Evolutionary conservation across 306 rosid genomes (phyloP).

Genomic region (Gleditsia sinensis): DNA sequence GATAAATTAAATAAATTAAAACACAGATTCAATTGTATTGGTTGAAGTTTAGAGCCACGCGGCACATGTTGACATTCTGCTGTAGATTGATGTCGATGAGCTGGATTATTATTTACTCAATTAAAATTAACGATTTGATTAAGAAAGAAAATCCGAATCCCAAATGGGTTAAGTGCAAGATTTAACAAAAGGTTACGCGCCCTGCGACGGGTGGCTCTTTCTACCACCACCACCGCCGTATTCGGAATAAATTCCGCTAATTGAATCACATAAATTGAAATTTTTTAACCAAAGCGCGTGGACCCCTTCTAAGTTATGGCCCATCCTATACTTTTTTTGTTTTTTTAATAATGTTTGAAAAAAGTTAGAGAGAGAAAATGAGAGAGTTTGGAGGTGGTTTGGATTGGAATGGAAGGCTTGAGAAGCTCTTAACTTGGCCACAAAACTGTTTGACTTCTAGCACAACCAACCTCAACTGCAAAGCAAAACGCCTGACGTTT

Average conservation of each 20-base stretch:
- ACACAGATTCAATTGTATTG: background rate
- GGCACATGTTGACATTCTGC: slow-evolving; percentile 38
- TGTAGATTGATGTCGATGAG: slow-evolving; percentile 22
- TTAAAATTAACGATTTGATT: background rate
- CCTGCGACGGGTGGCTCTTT: background rate
- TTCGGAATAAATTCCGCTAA: slow-evolving; percentile 53
- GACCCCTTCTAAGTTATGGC: slow-evolving; percentile 34
- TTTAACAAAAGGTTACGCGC: slow-evolving; percentile 31
- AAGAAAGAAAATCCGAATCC: slow-evolving; percentile 16
- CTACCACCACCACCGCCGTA: slow-evolving; percentile 42
- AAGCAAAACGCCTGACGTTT: slow-evolving; percentile 42
- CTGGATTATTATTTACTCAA: slow-evolving; percentile 27
- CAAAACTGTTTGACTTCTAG: slow-evolving; percentile 53
- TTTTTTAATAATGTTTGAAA: background rate
- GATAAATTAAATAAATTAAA: no score
- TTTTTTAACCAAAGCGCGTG: slow-evolving; percentile 47
- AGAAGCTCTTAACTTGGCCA: slow-evolving; percentile 26
- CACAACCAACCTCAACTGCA: slow-evolving; percentile 41
- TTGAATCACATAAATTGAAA: background rate
- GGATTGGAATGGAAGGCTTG: slow-evolving; percentile 53
- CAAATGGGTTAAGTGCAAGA: slow-evolving; percentile 33
- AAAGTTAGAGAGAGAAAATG: background rate
- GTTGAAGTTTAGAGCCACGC: background rate
- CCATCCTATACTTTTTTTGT: background rate
- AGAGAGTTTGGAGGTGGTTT: slow-evolving; percentile 19